Base-by-base conservation (phyloP, 164 flowering plant species). In the Vitis labrusca region DNA sequence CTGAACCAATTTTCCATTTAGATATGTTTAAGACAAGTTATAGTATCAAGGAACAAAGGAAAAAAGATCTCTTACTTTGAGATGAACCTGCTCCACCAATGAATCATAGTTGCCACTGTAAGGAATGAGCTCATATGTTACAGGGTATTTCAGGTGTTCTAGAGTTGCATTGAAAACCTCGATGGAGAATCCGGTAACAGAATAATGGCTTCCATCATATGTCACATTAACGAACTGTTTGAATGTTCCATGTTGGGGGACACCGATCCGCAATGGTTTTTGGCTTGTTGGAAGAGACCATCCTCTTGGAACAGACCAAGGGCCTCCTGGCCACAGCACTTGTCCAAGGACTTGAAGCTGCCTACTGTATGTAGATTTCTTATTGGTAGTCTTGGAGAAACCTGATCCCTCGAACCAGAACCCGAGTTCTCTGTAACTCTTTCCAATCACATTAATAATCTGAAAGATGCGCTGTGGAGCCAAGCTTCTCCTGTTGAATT, bases 261-360 rank as follows among this genome's bases (percentile, higher is more conserved):
- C 81, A 2, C 75, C 78, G 3, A 78, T 72, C 16, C 27, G 58
- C 11, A 78, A 67, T 8, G 48, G 70, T 5, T 65, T 65, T 47
- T 53, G 23, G 0, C 3, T 37, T 10, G 51, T 60, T 16, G 68
- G 57, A 4, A 50, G 9, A 9, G 70, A 51, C 78, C 75, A 71
- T 71, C 81, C 81, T 57, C 52, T 71, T 9, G 78, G 81, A 23
- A 47, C 55, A 10, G 50, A 10, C 70, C 19, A 47, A 2, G 71
- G 52, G 0, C 75, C 70, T 10, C 78, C 78, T 2, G 78, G 76
- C 81, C 78, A 78, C 27, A 60, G 12, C 9, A 75, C 71, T 49
- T 57, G 72, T 8, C 76, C 72, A n/a, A 78, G 51, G 15, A 50
- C 15, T 23, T 8, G 27, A 76, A 78, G 60, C 27, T 23, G 27